Evolutionary conservation across 768 basidiomycete species (phyloP), one percentile per base, ranked within the genome.

Genomic region (Leccinum obscurum): DNA sequence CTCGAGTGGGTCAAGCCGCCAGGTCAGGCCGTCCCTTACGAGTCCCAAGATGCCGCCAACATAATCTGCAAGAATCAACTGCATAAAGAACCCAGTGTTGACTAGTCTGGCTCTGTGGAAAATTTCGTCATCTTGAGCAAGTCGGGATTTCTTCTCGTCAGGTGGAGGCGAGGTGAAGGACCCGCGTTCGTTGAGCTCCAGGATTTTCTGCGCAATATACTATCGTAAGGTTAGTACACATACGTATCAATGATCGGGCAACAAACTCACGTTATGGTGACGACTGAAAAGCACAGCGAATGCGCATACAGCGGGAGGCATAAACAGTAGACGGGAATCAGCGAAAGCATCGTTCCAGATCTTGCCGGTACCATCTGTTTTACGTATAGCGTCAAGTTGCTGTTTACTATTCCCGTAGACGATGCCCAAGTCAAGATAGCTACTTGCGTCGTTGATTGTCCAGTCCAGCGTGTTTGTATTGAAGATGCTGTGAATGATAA

Each of bases 1-100:
- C 74, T 80, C 77, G 37, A 90, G 77, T 30, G 89, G 85, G 63
- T 90, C 80, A 39, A 92, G 76, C 56, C 87, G 81, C 90, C 90
- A 92, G 37, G 75, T 68, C 59, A 75, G 75, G 3, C 84, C 83
- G 62, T 92, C 87, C 32, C 83, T 77, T 17, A 80, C 83, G 13
- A 90, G 80, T n/a, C 86, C 87, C 32, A 92, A 78, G 63, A 92
- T 91, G 20, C 82, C 80, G 17, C 88, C 88, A 14, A 92, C 86
- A 62, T 92, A 92, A 69, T 91, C 90, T 76, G 67, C 63, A 48
- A 91, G 76, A 66, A 90, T 86, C 32, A 87, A 82, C 62, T 86
- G 82, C 81, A 88, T 83, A 65, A 89, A 88, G 65, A 79, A 87
- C 3, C 82, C 87, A 57, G 85, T 86, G 69, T 92, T 92, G 48